Percentiles rank a stretch among this genome's conserved stretches.
phyloP scores from a whole-genome alignment of 768 basidiomycete species.

The Tremella fuciformis region DNA sequence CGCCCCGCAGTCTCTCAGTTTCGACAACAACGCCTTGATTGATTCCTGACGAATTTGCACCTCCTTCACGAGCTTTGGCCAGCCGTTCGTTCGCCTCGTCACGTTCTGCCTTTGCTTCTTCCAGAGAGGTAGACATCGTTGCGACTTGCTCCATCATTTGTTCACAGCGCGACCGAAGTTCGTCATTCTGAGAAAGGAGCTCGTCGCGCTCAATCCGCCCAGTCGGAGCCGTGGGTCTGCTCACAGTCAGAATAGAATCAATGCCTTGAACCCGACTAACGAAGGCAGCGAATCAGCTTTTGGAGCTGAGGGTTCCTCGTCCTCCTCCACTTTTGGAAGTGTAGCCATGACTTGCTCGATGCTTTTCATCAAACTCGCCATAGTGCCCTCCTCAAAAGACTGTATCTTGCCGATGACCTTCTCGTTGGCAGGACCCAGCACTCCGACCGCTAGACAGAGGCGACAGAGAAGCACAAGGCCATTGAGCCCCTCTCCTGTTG shows the following conservation, averaged over 20 bases:
- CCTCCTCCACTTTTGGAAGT: slow-evolving; percentile 23
- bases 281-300: not conserved
- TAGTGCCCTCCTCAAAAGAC: slow-evolving; percentile 72
- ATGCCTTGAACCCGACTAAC: slow-evolving; percentile 59
- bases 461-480: slow-evolving; percentile 74
- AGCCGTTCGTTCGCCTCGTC: slow-evolving; percentile 68
- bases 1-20: slow-evolving; percentile 73
- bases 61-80: slow-evolving; percentile 58
- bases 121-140: slow-evolving; percentile 65
- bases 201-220: slow-evolving; percentile 62
- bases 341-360: slow-evolving; percentile 66
- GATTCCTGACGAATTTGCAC: slow-evolving; percentile 60
- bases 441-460: slow-evolving; percentile 77
- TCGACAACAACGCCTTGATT: slow-evolving; percentile 74
- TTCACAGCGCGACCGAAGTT: slow-evolving; percentile 76
- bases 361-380: slow-evolving; percentile 85
- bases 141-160: slow-evolving; percentile 72
- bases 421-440: slow-evolving; percentile 84
- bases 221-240: slow-evolving; percentile 21
- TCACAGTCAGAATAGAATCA: slow-evolving; percentile 45
- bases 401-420: slow-evolving; percentile 87
- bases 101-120: slow-evolving; percentile 73
- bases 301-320: slow-evolving; percentile 4
- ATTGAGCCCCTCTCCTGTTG: slow-evolving; percentile 52
- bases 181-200: slow-evolving; percentile 76